Conservation (phyloP, 2,329 filamentous ascomycete genomes). For the Pseudopithomyces chartarum region DNA sequence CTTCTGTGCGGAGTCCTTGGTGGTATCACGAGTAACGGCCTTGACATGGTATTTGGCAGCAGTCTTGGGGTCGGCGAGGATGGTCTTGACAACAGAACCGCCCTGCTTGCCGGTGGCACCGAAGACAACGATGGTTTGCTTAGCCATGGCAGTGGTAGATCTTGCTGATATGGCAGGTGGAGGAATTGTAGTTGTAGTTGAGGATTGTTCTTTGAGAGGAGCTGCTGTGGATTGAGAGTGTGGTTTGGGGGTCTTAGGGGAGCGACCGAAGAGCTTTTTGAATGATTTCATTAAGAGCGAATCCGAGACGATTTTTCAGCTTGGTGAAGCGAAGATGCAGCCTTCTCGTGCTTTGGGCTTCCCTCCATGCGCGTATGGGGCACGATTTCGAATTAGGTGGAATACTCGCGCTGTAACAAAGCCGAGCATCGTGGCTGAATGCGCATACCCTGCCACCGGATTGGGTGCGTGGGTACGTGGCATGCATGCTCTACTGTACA, state of each 20-base stretch:
- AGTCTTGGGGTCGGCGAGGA: constrained; percentile 47
- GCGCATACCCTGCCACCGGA: background rate
- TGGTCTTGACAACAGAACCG: constrained; percentile 43
- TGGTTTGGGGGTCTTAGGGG: constrained; percentile 3
- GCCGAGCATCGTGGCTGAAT: background rate
- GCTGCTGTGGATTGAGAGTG: constrained; percentile 4
- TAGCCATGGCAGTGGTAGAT: constrained; percentile 3
- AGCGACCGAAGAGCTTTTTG: constrained; percentile 5
- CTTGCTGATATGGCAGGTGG: background rate
- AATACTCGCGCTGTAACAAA: background rate
- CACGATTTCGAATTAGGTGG: constrained; percentile 1
- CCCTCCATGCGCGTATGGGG: background rate
- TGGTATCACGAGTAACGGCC: constrained; percentile 54
- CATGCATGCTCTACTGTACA: background rate
- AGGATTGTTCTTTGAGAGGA: background rate
- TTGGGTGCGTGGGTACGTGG: background rate
- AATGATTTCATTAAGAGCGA: constrained; percentile 1
- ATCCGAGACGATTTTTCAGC: constrained; percentile 6
- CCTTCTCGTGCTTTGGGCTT: constrained; percentile 1
- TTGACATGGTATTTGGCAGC: constrained; percentile 53
- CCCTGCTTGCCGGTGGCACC: constrained; percentile 50
- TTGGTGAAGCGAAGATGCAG: constrained; percentile 6
- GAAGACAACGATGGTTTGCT: constrained; percentile 42
- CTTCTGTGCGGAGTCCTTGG: constrained; percentile 24
- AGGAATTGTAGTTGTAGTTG: background rate